Conservation (phyloP, 257 asterid species). For the Echium plantagineum region DNA sequence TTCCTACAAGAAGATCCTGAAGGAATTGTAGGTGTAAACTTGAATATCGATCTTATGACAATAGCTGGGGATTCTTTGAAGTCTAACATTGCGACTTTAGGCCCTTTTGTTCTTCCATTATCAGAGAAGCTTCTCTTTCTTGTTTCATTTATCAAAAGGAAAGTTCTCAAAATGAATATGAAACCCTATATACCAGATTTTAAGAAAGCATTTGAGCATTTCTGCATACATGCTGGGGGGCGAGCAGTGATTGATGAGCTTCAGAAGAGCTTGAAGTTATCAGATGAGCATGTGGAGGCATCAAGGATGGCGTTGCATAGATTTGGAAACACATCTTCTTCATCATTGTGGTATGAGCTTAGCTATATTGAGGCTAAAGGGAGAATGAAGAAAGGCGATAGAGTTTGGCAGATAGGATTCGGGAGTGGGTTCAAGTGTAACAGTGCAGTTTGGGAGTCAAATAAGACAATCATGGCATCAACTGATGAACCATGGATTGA, state of each 20-base stretch:
- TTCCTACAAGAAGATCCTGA: neutral
- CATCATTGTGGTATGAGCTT: neutral
- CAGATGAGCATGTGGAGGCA: neutral
- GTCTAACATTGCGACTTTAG: neutral
- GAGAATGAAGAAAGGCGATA: neutral
- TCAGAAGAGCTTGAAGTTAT: neutral
- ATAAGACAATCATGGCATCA: neutral
- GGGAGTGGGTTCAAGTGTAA: neutral
- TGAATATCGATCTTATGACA: neutral
- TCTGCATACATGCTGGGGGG: neutral
- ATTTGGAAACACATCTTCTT: neutral
- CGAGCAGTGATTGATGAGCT: neutral
- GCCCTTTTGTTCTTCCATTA: neutral
- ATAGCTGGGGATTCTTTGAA: neutral
- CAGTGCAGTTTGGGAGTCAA: neutral
- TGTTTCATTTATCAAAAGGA: neutral
- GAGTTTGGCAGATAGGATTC: neutral
- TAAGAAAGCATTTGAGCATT: neutral
- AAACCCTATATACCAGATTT: neutral
- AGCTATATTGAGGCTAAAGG: neutral
- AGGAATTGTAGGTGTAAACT: neutral
- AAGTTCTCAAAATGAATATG: neutral
- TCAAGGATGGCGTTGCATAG: neutral
- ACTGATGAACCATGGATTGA: neutral
- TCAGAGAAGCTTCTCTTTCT: neutral